phyloP scores from a whole-genome alignment of 1,139 yeast genomes.

The Debaryomyces subglobosus region DNA sequence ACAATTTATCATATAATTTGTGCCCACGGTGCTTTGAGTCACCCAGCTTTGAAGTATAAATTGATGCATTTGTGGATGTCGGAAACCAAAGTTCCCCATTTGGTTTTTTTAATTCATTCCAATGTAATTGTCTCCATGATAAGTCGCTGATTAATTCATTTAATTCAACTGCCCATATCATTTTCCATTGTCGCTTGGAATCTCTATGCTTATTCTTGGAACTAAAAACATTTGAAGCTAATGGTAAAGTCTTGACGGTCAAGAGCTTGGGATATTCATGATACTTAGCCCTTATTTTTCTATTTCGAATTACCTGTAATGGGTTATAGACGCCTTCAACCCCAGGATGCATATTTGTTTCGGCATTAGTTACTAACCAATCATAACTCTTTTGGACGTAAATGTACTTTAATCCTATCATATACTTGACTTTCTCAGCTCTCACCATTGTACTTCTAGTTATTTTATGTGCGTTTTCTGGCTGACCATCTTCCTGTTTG shows the following conservation, averaged over 20 bases:
- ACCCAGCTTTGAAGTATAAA: not conserved
- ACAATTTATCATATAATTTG: slow-evolving; percentile 37
- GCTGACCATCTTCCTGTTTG: slow-evolving; percentile 7
- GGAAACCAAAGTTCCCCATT: slow-evolving; percentile 67
- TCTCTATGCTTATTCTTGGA: slow-evolving; percentile 26
- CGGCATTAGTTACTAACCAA: slow-evolving; percentile 18
- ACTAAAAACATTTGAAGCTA: slow-evolving; percentile 61
- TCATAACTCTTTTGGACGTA: slow-evolving; percentile 45
- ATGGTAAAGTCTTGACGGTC: slow-evolving; percentile 40
- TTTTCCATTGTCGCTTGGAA: slow-evolving; percentile 36
- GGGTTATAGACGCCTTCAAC: slow-evolving; percentile 81
- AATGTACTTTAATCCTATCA: slow-evolving; percentile 54
- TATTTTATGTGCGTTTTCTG: slow-evolving; percentile 14
- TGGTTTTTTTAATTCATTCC: slow-evolving; percentile 59
- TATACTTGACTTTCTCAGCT: slow-evolving; percentile 56
- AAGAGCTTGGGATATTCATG: slow-evolving; percentile 42
- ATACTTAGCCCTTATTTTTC: slow-evolving; percentile 55
- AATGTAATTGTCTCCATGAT: slow-evolving; percentile 68
- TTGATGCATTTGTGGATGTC: slow-evolving; percentile 7
- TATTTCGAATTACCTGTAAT: slow-evolving; percentile 72
- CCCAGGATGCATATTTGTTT: slow-evolving; percentile 34
- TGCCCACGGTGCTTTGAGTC: not conserved
- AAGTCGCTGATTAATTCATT: slow-evolving; percentile 64
- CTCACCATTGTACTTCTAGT: slow-evolving; percentile 48
- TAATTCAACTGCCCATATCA: slow-evolving; percentile 69